phyloP scores from a whole-genome alignment of 257 asterid species.

The Gentiana straminea region DNA sequence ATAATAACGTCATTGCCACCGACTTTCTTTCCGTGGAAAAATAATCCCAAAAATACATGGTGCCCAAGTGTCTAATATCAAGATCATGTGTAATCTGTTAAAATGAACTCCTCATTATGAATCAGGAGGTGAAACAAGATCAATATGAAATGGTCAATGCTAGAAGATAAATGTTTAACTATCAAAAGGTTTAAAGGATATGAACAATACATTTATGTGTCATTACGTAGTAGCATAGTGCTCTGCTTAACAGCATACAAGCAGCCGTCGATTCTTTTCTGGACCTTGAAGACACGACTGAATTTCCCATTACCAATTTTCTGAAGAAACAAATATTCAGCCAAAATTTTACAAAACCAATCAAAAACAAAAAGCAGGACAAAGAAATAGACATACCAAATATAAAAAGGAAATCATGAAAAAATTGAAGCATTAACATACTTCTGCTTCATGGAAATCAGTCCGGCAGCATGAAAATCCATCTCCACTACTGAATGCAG shows the following conservation, averaged over 20 bases:
- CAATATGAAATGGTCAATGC: constrained; percentile 4
- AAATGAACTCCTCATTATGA: no score
- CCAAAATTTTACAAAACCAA: constrained; percentile 1
- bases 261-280: constrained; percentile 90
- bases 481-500: constrained; percentile 40
- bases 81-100: no score
- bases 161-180: not conserved
- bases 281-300: constrained; percentile 68
- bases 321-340: constrained; percentile 21
- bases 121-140: constrained; percentile 12
- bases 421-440: constrained; percentile 1
- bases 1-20: no score
- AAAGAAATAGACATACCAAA: not conserved
- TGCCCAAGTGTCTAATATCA: no score
- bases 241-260: constrained; percentile 10
- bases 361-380: constrained; percentile 7
- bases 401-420: no score
- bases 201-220: constrained; percentile 52
- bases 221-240: constrained; percentile 56
- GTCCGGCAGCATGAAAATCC: constrained; percentile 74
- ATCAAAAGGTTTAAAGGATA: constrained; percentile 5
- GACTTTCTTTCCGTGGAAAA: no score
- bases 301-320: constrained; percentile 88
- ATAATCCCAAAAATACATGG: no score
- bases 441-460: constrained; percentile 88